Conservation (phyloP, 2,329 filamentous ascomycete species). For the Pseudogymnoascus sp. region DNA sequence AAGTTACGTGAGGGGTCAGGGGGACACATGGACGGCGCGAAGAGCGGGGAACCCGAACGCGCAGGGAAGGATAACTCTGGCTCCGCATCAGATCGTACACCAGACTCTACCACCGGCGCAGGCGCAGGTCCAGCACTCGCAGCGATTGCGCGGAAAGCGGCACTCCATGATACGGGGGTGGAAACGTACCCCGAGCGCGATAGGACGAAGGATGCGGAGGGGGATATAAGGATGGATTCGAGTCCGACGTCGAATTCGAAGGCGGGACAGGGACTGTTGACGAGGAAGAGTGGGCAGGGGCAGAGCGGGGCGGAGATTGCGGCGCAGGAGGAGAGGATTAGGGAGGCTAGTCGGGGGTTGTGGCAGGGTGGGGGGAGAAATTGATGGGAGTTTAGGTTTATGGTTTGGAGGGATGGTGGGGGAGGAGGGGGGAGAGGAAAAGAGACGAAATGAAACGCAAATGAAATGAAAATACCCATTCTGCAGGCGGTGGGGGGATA, state of each 20-base stretch:
- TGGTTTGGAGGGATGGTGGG: neutral
- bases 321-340: constrained; percentile 42
- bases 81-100: neutral
- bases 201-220: constrained; percentile 12
- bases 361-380: constrained; percentile 36
- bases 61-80: constrained; percentile 22
- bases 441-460: neutral
- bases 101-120: neutral
- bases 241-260: too few species aligned
- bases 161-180: neutral
- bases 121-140: neutral
- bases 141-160: neutral
- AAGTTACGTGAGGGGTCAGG: constrained; percentile 56
- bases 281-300: constrained; percentile 25
- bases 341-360: constrained; percentile 57
- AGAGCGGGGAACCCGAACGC: constrained; percentile 41
- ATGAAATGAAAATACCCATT: neutral
- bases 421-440: neutral
- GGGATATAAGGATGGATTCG: constrained; percentile 19
- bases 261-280: constrained; percentile 15
- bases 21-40: constrained; percentile 53
- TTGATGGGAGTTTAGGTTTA: neutral
- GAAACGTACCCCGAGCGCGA: neutral
- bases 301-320: constrained; percentile 29
- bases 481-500: neutral